Evolutionary conservation across 345 rosid species (phyloP).

Genomic region (Citropsis articulata): DNA sequence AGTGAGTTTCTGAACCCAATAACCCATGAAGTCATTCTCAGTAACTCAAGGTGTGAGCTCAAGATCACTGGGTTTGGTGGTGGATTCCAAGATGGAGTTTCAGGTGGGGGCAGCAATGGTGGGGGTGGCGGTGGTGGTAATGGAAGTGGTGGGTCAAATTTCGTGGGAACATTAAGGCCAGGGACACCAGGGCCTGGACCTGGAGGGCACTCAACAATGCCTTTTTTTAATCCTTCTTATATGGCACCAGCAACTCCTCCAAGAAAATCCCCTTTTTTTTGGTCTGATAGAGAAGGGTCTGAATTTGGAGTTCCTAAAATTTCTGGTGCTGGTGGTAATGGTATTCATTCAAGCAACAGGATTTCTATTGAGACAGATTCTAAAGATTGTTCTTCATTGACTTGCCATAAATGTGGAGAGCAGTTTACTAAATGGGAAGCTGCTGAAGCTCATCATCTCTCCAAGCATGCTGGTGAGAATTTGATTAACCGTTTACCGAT

Average conservation of each 20-base stretch:
- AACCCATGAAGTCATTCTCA: constrained; percentile 88
- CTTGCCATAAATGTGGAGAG: constrained; percentile 97
- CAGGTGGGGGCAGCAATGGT: constrained; percentile 12
- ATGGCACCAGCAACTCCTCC: constrained; percentile 49
- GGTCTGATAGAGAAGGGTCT: constrained; percentile 53
- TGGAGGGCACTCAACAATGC: constrained; percentile 63
- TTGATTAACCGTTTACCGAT: not conserved
- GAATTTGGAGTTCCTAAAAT: constrained; percentile 33
- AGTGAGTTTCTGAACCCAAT: constrained; percentile 98
- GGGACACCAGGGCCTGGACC: constrained; percentile 91
- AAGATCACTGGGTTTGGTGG: constrained; percentile 86
- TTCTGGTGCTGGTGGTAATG: constrained; percentile 27
- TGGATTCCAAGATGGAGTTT: constrained; percentile 51
- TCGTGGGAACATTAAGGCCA: constrained; percentile 81
- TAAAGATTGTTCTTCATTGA: constrained; percentile 52
- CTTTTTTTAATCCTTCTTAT: constrained; percentile 64
- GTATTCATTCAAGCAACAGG: constrained; percentile 46
- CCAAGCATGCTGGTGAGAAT: constrained; percentile 86
- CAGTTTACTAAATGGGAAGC: constrained; percentile 89
- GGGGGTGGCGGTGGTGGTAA: constrained; percentile 19
- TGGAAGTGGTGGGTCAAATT: constrained; percentile 47
- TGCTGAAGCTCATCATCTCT: constrained; percentile 96
- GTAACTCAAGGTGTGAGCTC: constrained; percentile 92
- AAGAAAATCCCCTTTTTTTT: constrained; percentile 48
- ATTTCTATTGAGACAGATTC: constrained; percentile 60